Evolutionary conservation across 345 rosid species (phyloP).

Genomic region (Combretum micranthum): DNA sequence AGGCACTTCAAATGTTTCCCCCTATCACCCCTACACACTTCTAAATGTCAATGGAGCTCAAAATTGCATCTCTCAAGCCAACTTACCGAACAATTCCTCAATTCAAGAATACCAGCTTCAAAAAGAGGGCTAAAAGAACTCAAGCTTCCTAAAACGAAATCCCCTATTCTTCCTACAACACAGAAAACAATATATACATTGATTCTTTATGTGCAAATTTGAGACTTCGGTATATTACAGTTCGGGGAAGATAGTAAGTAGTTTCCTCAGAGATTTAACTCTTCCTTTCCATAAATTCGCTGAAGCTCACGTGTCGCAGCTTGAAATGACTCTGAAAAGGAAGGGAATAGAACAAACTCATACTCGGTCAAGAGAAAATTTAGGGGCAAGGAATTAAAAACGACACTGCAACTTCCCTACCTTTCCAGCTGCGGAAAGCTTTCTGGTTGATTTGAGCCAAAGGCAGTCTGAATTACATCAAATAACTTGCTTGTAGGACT

Average conservation of each 20-base stretch:
- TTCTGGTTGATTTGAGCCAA: constrained; percentile 82
- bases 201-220: too few species aligned
- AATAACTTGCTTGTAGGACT: constrained; percentile 67
- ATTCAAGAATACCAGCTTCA: too few species aligned
- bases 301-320: constrained; percentile 92
- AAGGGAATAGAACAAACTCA: constrained; percentile 1
- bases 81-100: too few species aligned
- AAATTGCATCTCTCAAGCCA: too few species aligned
- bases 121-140: too few species aligned
- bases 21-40: too few species aligned
- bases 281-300: constrained; percentile 81
- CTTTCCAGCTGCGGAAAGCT: constrained; percentile 93
- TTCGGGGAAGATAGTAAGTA: background rate
- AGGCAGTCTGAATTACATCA: constrained; percentile 67
- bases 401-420: constrained; percentile 17
- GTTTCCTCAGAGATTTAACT: constrained; percentile 29
- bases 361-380: background rate
- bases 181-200: too few species aligned
- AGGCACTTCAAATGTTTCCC: too few species aligned
- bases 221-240: too few species aligned
- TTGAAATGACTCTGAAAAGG: constrained; percentile 64
- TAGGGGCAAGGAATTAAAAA: background rate
- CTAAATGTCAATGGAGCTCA: too few species aligned
- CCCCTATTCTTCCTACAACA: too few species aligned
- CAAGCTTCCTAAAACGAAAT: too few species aligned